Evolutionary conservation across 352 stramenopile species (phyloP), one percentile per base, ranked within the genome.

Genomic region (Elongisporangium prolatum): DNA sequence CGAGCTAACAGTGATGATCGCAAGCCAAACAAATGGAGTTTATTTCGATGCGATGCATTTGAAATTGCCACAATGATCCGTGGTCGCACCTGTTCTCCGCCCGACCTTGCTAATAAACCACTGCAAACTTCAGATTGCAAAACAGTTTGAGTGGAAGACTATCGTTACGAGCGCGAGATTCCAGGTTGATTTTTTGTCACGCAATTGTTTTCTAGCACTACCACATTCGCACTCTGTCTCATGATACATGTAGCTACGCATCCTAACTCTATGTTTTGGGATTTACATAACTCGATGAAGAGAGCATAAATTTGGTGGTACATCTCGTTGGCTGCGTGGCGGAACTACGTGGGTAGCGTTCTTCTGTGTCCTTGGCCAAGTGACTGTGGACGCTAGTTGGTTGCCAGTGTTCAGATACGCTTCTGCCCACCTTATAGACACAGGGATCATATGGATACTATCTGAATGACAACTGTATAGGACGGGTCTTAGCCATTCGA

Each of bases 231-330:
- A 74, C n/a, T 67, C 59, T 1, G 10, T 52, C 0, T 64, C 67
- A 0, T 75, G 86, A 34, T 88, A 82, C 50, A 67, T 88, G 10
- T 88, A 75, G 78, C n/a, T 81, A 28, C 74, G 77, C 5, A 38
- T 83, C 17, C 0, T 53, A 1, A 48, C 68, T 1, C 48, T 86
- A 7, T 53, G 37, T 21, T 34, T 38, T 13, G 67, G 64, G 4
- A 72, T 64, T 52, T 64, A 68, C n/a, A 25, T 21, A 4, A 61
- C 67, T 2, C 50, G 63, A 40, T 20, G 14, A 2, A 21, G 25
- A 0, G 67, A 77, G 51, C 24, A 17, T 7, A 69, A 63, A 47
- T 55, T 64, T 22, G 8, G 1, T 6, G 16, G 3, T 17, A 21
- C 50, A 6, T 17, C 16, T 16, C 22, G 5, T 1, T 20, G 16